phyloP scores from a whole-genome alignment of 345 rosid species.

The Reutealis trisperma region DNA sequence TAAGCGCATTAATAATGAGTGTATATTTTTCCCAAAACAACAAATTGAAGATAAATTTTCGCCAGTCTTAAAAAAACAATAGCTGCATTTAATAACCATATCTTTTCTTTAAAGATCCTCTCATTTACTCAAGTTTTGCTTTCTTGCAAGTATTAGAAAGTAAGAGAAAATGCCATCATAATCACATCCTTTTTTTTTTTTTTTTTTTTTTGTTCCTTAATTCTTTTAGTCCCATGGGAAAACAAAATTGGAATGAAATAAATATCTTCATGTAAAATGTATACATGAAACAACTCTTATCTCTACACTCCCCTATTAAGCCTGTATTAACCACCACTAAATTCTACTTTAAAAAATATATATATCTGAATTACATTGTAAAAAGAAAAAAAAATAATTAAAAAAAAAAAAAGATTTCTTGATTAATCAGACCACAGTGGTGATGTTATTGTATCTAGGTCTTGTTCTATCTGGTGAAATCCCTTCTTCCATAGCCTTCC shows the following conservation, averaged over 20 bases:
- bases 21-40: too few relatives aligned
- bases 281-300: slow-evolving; percentile 18
- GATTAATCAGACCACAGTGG: slow-evolving; percentile 34
- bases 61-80: too few relatives aligned
- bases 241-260: slow-evolving; percentile 19
- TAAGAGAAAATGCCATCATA: too few relatives aligned
- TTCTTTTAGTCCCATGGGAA: neutral
- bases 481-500: slow-evolving; percentile 60
- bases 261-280: slow-evolving; percentile 16
- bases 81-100: too few relatives aligned
- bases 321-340: slow-evolving; percentile 14
- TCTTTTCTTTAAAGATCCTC: too few relatives aligned
- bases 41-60: too few relatives aligned
- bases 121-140: too few relatives aligned
- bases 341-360: neutral
- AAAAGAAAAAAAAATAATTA: neutral
- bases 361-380: slow-evolving; percentile 16
- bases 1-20: too few relatives aligned
- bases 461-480: slow-evolving; percentile 53
- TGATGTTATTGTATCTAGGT: slow-evolving; percentile 45
- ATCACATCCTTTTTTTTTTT: too few relatives aligned
- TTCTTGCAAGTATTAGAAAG: too few relatives aligned
- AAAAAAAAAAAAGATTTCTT: neutral
- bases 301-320: slow-evolving; percentile 26
- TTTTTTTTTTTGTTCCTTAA: too few relatives aligned